A percentile compares a stretch with the other conserved stretches of the same genome.
These are phyloP conservation scores for Corymbia maculata DNA, from an alignment of 345 rosid species.

Conservation along the genomic window DNA sequence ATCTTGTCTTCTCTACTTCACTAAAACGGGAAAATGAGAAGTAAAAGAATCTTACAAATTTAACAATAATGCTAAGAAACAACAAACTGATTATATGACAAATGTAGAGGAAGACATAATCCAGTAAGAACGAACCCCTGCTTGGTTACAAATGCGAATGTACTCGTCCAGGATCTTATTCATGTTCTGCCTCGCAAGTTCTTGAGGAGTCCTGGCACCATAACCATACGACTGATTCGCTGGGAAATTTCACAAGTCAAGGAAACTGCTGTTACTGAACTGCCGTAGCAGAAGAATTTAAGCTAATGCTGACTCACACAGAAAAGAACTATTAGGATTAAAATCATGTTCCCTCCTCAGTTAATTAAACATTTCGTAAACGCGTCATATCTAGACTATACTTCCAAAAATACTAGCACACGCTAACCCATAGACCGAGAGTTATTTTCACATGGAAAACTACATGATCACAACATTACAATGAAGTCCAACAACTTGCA, in stretches of 20 bases:
- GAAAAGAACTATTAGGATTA: background rate
- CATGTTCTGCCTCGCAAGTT: conserved; percentile 40
- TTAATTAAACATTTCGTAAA: background rate
- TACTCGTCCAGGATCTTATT: conserved; percentile 26
- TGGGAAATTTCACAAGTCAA: conserved; percentile 47
- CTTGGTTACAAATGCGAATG: conserved; percentile 31
- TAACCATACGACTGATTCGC: conserved; percentile 27
- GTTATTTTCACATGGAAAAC: background rate
- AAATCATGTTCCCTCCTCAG: background rate
- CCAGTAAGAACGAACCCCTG: conserved; percentile 24
- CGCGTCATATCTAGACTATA: background rate
- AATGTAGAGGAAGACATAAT: conserved; percentile 6
- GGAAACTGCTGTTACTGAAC: conserved; percentile 18
- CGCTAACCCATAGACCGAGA: background rate
- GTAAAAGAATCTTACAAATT: background rate
- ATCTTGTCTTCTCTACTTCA: background rate
- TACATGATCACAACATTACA: background rate
- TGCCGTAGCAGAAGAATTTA: conserved; percentile 41
- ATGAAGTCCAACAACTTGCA: background rate
- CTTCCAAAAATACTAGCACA: background rate
- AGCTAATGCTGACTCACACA: background rate
- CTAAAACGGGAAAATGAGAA: background rate
- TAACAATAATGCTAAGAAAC: background rate
- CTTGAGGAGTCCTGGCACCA: conserved; percentile 44
- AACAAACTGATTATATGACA: background rate